Base-by-base conservation (phyloP, 176 grass and related monocot species). In the Raddia distichophylla region DNA sequence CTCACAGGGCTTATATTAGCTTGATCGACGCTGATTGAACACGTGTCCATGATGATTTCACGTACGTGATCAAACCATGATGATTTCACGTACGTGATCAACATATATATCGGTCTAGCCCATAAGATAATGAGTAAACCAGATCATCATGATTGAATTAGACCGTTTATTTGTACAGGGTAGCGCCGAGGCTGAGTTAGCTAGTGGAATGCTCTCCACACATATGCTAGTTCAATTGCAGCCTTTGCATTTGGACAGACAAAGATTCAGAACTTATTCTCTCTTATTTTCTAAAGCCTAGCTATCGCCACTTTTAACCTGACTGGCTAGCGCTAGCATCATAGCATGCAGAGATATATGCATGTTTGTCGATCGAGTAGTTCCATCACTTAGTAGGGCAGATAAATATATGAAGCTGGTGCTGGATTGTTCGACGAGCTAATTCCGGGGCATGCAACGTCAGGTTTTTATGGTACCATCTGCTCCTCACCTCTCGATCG, bases 251-350 rank as follows among this genome's bases (percentile, higher is more conserved):
- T 67, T 75, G 81, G 71, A 47, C 35, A 75, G 70, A 57, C 27
- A 33, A 2, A 65, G 16, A 11, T 37, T 50, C 69, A 17, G 43
- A 49, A 49, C 8, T 49, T 67, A 48, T 76, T 57, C 48, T 44
- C 27, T 27, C 27, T 27, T 27, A 27, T 27, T 27, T 27, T 27
- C 27, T 27, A 13, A 74, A 75, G 71, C 71, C 81, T 83, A 65
- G 17, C 47, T 53, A 46, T 7, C 10, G 7, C 8, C 51, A 69
- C 78, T 80, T 80, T 69, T 69, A 33, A 80, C 64, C 64, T 80
- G 19, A 80, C 49, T 17, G 27, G 34, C 64, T 57, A 80, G 19
- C 14, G 27, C 27, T 27, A 27, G 27, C 27, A 27, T 27, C 27
- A 27, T 48, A 27, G 27, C 27, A 27, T 27, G 27, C 1, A 27